Evolutionary conservation across 2,329 filamentous ascomycete genomes (phyloP), one percentile per base, ranked within the genome.

Genomic region (Ophiostoma australiae): DNA sequence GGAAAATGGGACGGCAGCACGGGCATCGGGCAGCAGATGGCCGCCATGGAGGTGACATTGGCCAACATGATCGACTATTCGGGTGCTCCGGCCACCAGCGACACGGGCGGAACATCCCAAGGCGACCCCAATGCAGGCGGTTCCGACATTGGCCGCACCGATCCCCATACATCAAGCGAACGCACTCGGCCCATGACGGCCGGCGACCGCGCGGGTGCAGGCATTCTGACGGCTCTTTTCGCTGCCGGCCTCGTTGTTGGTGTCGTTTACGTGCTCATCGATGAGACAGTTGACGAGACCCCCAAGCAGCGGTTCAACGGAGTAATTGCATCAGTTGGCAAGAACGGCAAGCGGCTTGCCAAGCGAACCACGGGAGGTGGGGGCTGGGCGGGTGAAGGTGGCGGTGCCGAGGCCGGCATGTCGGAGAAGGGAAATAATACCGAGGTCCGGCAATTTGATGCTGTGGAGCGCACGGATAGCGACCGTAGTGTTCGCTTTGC

Each of bases 11-110:
- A 91, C 76, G 86, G 86, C 33, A 82, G 81, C 1, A 84, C 82
- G 7, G 89, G 89, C 7, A 85, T 91, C 1, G 90, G 90, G 5
- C 88, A 91, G 77, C 89, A 91, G 78, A 91, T 92, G 89, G 84
- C 86, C 1, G 88, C 86, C 2, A 80, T 91, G 77, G 87, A 91
- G 76, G 82, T 90, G 11, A 84, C 90, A 7, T 83, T 91, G 66
- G 84, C 85, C 52, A 89, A 87, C 75, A 82, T 89, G 77, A 85
- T 90, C 68, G 75, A 81, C 48, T 73, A 82, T 7, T 80, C 78
- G 8, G 75, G 79, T 15, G 72, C 76, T 1, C 81, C 81, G 4
- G 78, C 81, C 37, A 82, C 81, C 0, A 80, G 80, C 11, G 74
- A 72, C 15, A 84, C 82, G 0, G 84, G 84, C 69, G 85, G 85